These are phyloP conservation scores for Oryza punctata DNA, from an alignment of 176 grass and related monocot species.

Conservation along the genomic window DNA sequence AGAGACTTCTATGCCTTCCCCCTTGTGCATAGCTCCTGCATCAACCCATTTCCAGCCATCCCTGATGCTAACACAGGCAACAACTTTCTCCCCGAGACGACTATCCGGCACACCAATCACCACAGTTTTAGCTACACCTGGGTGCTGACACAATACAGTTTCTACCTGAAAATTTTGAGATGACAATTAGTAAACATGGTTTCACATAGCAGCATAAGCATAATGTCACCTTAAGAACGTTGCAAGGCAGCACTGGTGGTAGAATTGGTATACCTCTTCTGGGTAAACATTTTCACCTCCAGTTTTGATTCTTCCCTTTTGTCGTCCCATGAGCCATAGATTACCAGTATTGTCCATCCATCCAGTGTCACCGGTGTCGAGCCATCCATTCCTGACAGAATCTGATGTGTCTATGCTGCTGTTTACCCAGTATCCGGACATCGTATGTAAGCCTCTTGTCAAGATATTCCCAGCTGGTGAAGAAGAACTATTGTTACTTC, in stretches of 20 bases:
- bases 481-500: neutral
- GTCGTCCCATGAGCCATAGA: constrained; percentile 76
- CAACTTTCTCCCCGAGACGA: constrained; percentile 76
- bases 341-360: constrained; percentile 63
- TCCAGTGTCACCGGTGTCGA: constrained; percentile 81
- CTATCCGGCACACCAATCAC: constrained; percentile 71
- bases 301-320: constrained; percentile 77
- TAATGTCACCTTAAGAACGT: neutral
- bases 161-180: constrained; percentile 59
- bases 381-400: constrained; percentile 58
- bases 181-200: neutral
- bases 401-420: constrained; percentile 29
- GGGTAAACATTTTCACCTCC: constrained; percentile 95
- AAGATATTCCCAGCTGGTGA: constrained; percentile 60
- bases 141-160: constrained; percentile 58
- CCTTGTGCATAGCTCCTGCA: constrained; percentile 19
- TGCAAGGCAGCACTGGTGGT: neutral
- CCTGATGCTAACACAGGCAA: constrained; percentile 67
- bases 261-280: constrained; percentile 66
- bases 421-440: constrained; percentile 72
- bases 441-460: constrained; percentile 88
- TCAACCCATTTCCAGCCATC: constrained; percentile 76
- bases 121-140: constrained; percentile 55
- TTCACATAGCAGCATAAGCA: neutral
- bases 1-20: constrained; percentile 51